Evolutionary conservation across 2,329 filamentous ascomycete species (phyloP).

Genomic region (Harringtonia aguacate): DNA sequence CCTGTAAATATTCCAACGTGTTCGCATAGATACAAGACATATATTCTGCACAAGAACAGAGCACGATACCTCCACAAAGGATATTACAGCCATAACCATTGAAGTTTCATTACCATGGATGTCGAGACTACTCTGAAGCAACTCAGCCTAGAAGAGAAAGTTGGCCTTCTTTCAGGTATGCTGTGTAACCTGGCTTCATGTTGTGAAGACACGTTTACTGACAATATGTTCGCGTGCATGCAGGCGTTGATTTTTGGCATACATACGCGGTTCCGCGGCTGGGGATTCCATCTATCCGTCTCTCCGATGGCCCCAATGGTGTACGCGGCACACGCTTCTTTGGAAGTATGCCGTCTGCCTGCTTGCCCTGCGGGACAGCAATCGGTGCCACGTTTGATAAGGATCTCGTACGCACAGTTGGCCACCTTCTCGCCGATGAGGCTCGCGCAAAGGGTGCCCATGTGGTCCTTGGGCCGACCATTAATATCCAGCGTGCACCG

Average conservation of each 20-base stretch:
- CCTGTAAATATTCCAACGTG: no score
- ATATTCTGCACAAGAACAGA: no score
- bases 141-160: no score
- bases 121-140: no score
- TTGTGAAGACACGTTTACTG: no score
- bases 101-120: no score
- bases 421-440: conserved; percentile 39
- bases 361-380: conserved; percentile 31
- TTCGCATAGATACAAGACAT: no score
- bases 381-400: conserved; percentile 25
- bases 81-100: no score
- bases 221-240: conserved; percentile 7
- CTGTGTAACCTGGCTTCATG: no score
- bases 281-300: conserved; percentile 19
- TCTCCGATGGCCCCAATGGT: conserved; percentile 23
- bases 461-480: conserved; percentile 48
- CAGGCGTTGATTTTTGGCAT: conserved; percentile 19
- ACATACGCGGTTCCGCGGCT: conserved; percentile 18
- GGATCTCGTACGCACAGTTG: conserved; percentile 3
- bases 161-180: no score
- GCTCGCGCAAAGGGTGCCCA: conserved; percentile 47
- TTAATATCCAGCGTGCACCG: conserved; percentile 43
- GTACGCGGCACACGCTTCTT: conserved; percentile 21
- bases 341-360: conserved; percentile 30
- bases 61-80: no score